A percentile compares a stretch with the other conserved stretches of the same genome.
phyloP scores from a whole-genome alignment of 306 rosid genomes.

The Dryas alaskensis region DNA sequence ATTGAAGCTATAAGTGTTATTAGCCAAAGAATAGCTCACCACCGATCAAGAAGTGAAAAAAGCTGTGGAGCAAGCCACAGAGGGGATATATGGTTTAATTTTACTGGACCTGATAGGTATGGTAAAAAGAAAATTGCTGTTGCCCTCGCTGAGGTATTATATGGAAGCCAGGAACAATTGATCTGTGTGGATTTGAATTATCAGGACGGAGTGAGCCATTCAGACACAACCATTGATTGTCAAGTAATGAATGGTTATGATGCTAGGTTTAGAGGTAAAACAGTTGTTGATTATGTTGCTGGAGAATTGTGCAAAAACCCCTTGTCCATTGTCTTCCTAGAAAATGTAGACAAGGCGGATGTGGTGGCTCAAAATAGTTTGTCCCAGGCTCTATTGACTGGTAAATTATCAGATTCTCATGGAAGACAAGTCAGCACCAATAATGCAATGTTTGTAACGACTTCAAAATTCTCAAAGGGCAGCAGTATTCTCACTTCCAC shows the following conservation, averaged over 20 bases:
- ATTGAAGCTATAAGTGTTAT: constrained; percentile 60
- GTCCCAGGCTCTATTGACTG: constrained; percentile 68
- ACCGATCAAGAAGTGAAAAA: constrained; percentile 40
- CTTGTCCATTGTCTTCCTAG: constrained; percentile 70
- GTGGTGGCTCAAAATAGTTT: constrained; percentile 53
- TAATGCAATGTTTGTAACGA: constrained; percentile 55
- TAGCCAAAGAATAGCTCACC: constrained; percentile 45
- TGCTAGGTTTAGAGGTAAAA: constrained; percentile 78
- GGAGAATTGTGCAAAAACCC: constrained; percentile 72
- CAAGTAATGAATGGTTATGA: constrained; percentile 46
- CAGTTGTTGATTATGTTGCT: constrained; percentile 63
- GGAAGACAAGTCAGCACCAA: constrained; percentile 81
- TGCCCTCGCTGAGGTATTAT: constrained; percentile 67
- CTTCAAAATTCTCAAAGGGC: constrained; percentile 39
- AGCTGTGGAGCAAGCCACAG: constrained; percentile 37
- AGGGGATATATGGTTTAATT: constrained; percentile 73
- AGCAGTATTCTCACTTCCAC: constrained; percentile 25
- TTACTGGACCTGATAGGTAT: constrained; percentile 71
- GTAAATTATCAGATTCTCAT: constrained; percentile 68
- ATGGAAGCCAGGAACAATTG: constrained; percentile 54
- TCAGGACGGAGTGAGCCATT: constrained; percentile 28
- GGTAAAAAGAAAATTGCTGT: constrained; percentile 70
- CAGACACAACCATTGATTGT: constrained; percentile 14
- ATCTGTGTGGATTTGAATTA: constrained; percentile 60
- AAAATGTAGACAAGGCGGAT: constrained; percentile 81